These are phyloP conservation scores for Globisporangium cylindrosporum DNA, from an alignment of 352 stramenopile genomes.

Conservation along the genomic window DNA sequence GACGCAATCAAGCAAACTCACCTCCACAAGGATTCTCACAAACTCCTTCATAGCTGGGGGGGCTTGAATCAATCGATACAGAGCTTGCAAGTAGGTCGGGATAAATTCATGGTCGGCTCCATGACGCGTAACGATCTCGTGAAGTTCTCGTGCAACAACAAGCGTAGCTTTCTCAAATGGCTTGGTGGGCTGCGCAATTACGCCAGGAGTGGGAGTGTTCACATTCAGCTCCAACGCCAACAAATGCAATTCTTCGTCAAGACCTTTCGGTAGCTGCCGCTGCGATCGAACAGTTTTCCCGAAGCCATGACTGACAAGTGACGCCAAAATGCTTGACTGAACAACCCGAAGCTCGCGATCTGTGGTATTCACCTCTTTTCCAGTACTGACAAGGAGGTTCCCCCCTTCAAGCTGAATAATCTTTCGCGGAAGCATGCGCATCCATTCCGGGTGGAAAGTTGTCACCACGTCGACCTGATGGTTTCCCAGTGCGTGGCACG, in stretches of 20 bases:
- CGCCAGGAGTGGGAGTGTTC: conserved; percentile 70
- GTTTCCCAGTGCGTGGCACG: conserved; percentile 73
- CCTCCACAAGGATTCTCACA: conserved; percentile 70
- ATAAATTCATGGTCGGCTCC: conserved; percentile 65
- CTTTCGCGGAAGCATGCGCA: conserved; percentile 73
- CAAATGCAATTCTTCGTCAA: conserved; percentile 76
- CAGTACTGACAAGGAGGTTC: conserved; percentile 39
- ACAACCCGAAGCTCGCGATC: conserved; percentile 69
- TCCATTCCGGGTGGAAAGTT: conserved; percentile 40
- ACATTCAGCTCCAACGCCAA: conserved; percentile 75
- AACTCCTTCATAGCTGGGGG: conserved; percentile 73
- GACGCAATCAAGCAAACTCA: conserved; percentile 19
- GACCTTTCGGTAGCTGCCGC: conserved; percentile 53
- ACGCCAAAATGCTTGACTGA: conserved; percentile 60
- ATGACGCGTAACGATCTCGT: conserved; percentile 61
- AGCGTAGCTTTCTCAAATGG: conserved; percentile 73
- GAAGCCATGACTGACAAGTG: conserved; percentile 52
- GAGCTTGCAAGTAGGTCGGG: conserved; percentile 66
- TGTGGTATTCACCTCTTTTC: conserved; percentile 44
- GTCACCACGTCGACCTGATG: conserved; percentile 61
- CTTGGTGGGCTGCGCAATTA: conserved; percentile 73
- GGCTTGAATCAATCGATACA: conserved; percentile 67
- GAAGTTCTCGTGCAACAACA: conserved; percentile 62
- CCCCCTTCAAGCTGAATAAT: conserved; percentile 68
- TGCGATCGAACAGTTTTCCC: conserved; percentile 64